Base-by-base conservation (phyloP, 176 grass and related monocot species). In the Ananas comosus region DNA sequence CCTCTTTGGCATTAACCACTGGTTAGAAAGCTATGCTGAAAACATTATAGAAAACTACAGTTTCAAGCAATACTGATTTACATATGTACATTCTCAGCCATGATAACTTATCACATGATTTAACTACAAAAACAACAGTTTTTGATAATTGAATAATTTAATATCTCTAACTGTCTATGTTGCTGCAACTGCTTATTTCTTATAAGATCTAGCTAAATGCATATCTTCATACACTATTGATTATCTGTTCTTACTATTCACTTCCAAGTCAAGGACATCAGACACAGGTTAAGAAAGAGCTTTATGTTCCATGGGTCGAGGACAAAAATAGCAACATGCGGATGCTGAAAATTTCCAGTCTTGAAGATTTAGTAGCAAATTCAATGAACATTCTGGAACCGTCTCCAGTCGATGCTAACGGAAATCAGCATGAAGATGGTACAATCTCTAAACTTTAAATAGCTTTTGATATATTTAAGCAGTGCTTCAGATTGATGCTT, bases 301-400 rank as follows among this genome's bases (percentile, higher is more conserved):
- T 99, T 65, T 93, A 99, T 82, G 94, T 93, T 68, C 94, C 89
- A 83, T 67, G 87, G 25, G 82, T 99, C 27, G 94, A 99, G 70
- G 89, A 99, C 77, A 99, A 88, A 68, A 93, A 99, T 77, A 86
- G 89, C 54, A 80, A 99, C 74, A 99, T 99, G 94, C 66, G 80
- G 75, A 99, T 93, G 89, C 59, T 93, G 63, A 92, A 80, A 83
- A 93, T 99, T 51, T 91, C 86, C 25, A 73, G 81, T 51, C 86
- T 86, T 74, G 71, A 90, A 69, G 89, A 99, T 78, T 80, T 99
- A 51, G 58, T 93, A 67, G 78, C 83, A 61, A 93, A 90, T 88
- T 93, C 89, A 61, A 93, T 99, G 94, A 93, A 99, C 22, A 99
- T 99, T 73, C 29, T 99, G 75, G 94, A 99, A 69, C 89, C 94